Evolutionary conservation across 2,329 filamentous ascomycete genomes (phyloP).

Genomic region (Hymenoscyphus albidus): DNA sequence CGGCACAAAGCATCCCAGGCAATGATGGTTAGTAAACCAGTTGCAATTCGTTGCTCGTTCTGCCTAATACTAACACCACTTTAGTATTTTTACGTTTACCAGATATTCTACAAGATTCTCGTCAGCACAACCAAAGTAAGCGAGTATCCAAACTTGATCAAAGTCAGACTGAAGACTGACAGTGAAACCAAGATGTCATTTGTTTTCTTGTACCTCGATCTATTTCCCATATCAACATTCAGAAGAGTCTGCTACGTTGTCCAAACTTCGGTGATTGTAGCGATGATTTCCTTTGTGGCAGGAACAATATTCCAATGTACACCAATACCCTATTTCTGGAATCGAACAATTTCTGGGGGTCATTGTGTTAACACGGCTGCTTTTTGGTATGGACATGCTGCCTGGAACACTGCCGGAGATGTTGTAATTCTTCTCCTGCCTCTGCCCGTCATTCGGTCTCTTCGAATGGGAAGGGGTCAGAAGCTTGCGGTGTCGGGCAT

Average conservation of each 20-base stretch:
- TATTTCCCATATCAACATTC: conserved; percentile 18
- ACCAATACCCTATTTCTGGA: conserved; percentile 19
- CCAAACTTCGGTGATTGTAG: conserved; percentile 4
- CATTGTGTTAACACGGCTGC: conserved; percentile 60
- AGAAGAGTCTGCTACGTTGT: conserved; percentile 10
- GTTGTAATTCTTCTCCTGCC: conserved; percentile 62
- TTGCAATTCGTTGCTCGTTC: not conserved
- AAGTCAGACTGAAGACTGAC: not conserved
- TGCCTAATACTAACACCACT: not conserved
- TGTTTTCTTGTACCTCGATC: conserved; percentile 18
- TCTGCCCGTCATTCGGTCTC: conserved; percentile 54
- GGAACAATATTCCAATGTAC: conserved; percentile 20
- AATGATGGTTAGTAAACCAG: conserved; percentile 10
- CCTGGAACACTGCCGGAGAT: conserved; percentile 65
- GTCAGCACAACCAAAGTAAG: conserved; percentile 18
- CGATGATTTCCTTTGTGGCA: conserved; percentile 7
- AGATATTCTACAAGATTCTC: conserved; percentile 17
- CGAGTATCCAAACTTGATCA: not conserved
- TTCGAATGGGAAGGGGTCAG: conserved; percentile 6
- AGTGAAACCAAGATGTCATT: conserved; percentile 8
- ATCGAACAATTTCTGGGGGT: conserved; percentile 13
- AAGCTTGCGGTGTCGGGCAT: conserved; percentile 40
- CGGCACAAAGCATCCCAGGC: conserved; percentile 9
- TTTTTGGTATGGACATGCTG: conserved; percentile 62
- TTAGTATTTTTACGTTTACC: conserved; percentile 18